These are phyloP conservation scores for Fraxinus americana DNA, from an alignment of 257 asterid species.

Conservation along the genomic window DNA sequence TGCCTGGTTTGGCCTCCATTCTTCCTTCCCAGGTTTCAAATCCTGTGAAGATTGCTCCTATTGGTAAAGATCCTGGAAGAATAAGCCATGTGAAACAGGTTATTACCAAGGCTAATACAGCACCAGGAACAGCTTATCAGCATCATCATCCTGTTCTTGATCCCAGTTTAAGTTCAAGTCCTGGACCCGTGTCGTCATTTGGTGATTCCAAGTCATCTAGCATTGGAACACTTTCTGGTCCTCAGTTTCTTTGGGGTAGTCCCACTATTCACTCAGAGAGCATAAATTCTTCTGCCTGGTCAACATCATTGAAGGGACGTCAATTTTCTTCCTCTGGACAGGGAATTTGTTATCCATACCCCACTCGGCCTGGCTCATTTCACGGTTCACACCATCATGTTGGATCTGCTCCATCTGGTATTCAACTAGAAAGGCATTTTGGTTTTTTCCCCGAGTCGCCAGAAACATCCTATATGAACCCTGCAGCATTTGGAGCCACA, in stretches of 20 bases:
- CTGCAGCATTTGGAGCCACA: constrained; percentile 48
- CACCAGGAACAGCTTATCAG: constrained; percentile 37
- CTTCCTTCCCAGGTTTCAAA: constrained; percentile 63
- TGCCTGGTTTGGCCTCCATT: constrained; percentile 86
- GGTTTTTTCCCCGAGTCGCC: constrained; percentile 89
- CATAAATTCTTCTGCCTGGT: constrained; percentile 54
- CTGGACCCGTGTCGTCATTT: constrained; percentile 58
- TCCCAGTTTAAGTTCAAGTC: constrained; percentile 57
- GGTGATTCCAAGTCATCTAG: constrained; percentile 70
- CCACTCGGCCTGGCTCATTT: constrained; percentile 51
- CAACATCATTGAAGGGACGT: constrained; percentile 51
- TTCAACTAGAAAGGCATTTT: constrained; percentile 71
- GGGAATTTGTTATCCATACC: constrained; percentile 51
- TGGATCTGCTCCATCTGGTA: constrained; percentile 96
- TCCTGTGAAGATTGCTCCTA: constrained; percentile 87
- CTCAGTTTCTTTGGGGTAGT: constrained; percentile 97
- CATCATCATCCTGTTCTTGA: constrained; percentile 49
- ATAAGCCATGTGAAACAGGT: constrained; percentile 41
- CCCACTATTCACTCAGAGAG: constrained; percentile 65
- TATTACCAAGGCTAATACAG: constrained; percentile 21
- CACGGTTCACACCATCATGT: constrained; percentile 66
- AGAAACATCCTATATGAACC: constrained; percentile 62
- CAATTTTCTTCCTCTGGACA: constrained; percentile 49
- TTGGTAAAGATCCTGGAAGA: constrained; percentile 74
- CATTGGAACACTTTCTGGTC: constrained; percentile 86